phyloP scores from a whole-genome alignment of 768 basidiomycete genomes.

The Cystobasidium ongulense region DNA sequence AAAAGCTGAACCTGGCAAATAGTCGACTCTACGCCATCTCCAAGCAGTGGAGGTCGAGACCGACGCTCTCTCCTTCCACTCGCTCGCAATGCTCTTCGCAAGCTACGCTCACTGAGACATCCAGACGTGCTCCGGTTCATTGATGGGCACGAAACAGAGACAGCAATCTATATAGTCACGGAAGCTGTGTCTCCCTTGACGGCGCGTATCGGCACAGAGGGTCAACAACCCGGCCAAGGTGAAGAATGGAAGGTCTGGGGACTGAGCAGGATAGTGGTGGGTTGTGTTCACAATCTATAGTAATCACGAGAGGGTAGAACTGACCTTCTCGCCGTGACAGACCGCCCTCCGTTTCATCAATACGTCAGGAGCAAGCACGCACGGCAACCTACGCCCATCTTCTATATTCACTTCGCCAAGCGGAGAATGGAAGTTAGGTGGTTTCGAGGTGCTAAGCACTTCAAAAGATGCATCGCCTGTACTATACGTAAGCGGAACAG shows the following conservation, averaged over 20 bases:
- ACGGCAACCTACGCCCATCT: conserved; percentile 65
- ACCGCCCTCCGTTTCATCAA: conserved; percentile 86
- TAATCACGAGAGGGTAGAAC: neutral
- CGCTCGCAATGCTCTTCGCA: conserved; percentile 81
- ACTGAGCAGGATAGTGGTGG: conserved; percentile 74
- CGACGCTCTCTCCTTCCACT: conserved; percentile 61
- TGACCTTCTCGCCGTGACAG: conserved; percentile 47
- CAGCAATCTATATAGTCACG: conserved; percentile 81
- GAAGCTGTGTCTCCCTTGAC: conserved; percentile 77
- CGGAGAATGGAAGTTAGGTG: conserved; percentile 94
- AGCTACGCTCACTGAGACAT: conserved; percentile 82
- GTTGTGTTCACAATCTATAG: conserved; percentile 42
- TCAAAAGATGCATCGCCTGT: conserved; percentile 67
- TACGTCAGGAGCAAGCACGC: conserved; percentile 68
- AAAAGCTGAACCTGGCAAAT: neutral
- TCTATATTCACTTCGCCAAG: conserved; percentile 84
- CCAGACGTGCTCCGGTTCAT: conserved; percentile 94
- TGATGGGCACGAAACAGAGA: conserved; percentile 77
- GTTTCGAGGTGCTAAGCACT: conserved; percentile 81
- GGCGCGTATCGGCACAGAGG: conserved; percentile 53
- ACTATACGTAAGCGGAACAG: conserved; percentile 60
- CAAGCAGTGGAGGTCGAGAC: conserved; percentile 45
- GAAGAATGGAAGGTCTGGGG: conserved; percentile 95
- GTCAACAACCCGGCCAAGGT: conserved; percentile 59
- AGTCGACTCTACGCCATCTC: conserved; percentile 41